phyloP scores from a whole-genome alignment of 257 asterid species.

The Catharanthus roseus region DNA sequence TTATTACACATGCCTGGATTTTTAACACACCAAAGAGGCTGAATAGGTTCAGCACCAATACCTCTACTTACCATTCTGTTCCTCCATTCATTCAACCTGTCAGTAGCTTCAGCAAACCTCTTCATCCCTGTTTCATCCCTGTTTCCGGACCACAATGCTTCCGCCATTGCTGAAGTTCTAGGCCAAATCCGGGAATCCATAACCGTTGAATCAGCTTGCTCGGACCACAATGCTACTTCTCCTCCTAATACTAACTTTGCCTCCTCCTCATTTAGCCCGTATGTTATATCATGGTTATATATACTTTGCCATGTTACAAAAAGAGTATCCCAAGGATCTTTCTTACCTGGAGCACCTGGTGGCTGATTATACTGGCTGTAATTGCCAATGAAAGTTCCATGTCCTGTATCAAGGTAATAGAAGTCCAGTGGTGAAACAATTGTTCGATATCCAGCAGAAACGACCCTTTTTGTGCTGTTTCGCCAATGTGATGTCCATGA shows the following conservation, averaged over 20 bases:
- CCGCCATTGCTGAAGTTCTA: conserved; percentile 78
- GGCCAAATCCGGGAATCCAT: conserved; percentile 90
- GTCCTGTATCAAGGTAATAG: conserved; percentile 88
- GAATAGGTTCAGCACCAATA: conserved; percentile 76
- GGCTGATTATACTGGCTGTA: conserved; percentile 48
- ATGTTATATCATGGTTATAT: conserved; percentile 75
- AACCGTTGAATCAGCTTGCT: conserved; percentile 82
- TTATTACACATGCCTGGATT: conserved; percentile 60
- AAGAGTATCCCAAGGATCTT: conserved; percentile 90
- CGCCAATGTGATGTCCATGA: conserved; percentile 86
- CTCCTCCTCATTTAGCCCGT: conserved; percentile 48
- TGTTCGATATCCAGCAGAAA: conserved; percentile 55
- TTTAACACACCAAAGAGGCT: conserved; percentile 82
- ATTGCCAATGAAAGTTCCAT: conserved; percentile 72
- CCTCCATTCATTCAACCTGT: conserved; percentile 80
- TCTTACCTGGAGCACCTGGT: conserved; percentile 54
- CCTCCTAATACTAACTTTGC: conserved; percentile 75
- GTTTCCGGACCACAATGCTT: conserved; percentile 74
- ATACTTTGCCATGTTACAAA: conserved; percentile 85
- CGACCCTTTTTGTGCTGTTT: conserved; percentile 54
- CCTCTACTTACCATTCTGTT: conserved; percentile 71
- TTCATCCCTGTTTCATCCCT: conserved; percentile 48
- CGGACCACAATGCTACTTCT: conserved; percentile 90
- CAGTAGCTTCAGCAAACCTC: conserved; percentile 72
- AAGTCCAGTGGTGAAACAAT: conserved; percentile 74